Base-by-base conservation (phyloP, 345 rosid genomes). In the Syzygium aqueum region DNA sequence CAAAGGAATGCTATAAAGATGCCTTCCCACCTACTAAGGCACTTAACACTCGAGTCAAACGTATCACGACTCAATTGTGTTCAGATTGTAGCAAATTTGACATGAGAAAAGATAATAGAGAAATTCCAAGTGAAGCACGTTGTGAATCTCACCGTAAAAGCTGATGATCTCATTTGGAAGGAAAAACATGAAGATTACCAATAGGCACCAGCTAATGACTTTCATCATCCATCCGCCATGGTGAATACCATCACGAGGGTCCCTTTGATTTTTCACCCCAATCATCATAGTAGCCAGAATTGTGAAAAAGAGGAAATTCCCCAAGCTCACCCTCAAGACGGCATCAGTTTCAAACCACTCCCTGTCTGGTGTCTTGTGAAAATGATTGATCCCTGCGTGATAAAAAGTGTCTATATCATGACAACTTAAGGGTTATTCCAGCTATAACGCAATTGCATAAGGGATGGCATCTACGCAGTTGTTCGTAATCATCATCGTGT, bases 161-260 rank as follows among this genome's bases (percentile, higher is more conserved):
- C 95, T 93, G 90, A 98, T 93, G 87, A 94, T 87, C 91, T 96
- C 99, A 85, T 96, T 98, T 10, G 99, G 99, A 90, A 98, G 92
- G 87, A 98, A 98, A 91, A 98, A 98, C 97, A 95, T 96, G 37
- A 98, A 93, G 90, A 98, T 93, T 78, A 98, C 97, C 91, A 98
- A 84, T 86, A 98, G 92, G 89, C 92, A 96, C 99, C 99, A 98
- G 87, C 92, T 92, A 85, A 98, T 94, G 14, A 98, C 56, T 90
- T 98, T 98, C 94, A 95, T 93, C 99, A 96, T 98, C 99, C 99
- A 98, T 85, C 99, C 99, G 88, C 99, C 99, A 80, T 96, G 99
- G 89, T 98, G 99, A 88, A 98, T 89, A 84, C 95, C 90, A 86
- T 98, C 99, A 87, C 99, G 98, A 87, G 99, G 99, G 92, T 98